Evolutionary conservation across 1,284 basidiomycete species (phyloP).

Genomic region (Pascua guehoae): DNA sequence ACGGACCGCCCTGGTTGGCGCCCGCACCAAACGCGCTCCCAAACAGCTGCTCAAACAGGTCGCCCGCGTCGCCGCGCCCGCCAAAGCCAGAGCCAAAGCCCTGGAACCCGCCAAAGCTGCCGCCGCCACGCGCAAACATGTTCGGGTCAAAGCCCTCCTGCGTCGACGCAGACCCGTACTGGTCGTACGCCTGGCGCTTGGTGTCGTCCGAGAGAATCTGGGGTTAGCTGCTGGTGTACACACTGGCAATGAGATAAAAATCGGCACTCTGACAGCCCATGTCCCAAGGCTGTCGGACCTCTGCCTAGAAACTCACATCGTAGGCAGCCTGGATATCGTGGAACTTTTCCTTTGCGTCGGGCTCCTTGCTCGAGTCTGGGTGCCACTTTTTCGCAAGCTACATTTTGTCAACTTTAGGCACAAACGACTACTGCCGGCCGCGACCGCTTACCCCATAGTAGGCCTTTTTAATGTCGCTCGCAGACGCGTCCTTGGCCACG

Average conservation of each 20-base stretch:
- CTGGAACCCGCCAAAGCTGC: constrained; percentile 64
- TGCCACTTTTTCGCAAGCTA: constrained; percentile 97
- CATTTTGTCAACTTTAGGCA: constrained; percentile 1
- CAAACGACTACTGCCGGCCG: background rate
- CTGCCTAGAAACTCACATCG: constrained; percentile 61
- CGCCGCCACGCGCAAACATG: constrained; percentile 61
- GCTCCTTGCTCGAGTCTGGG: constrained; percentile 94
- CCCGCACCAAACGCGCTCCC: constrained; percentile 56
- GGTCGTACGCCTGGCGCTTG: constrained; percentile 89
- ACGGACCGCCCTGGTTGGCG: constrained; percentile 29
- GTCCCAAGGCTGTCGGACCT: too few species aligned
- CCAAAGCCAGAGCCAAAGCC: constrained; percentile 68
- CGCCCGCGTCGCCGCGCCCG: constrained; percentile 54
- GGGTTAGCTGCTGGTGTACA: constrained; percentile 2
- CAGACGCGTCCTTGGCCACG: constrained; percentile 74
- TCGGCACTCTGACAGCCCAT: too few species aligned
- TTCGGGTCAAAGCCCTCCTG: constrained; percentile 91
- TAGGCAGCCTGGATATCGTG: constrained; percentile 96
- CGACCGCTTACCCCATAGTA: constrained; percentile 78
- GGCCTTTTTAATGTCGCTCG: constrained; percentile 90
- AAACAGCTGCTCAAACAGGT: constrained; percentile 88
- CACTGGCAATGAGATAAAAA: background rate
- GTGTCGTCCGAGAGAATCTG: constrained; percentile 89
- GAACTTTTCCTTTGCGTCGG: constrained; percentile 85
- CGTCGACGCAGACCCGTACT: constrained; percentile 90